These are phyloP conservation scores for Trypanosoma theileri DNA, from an alignment of 208 protist genomes.

Conservation along the genomic window DNA sequence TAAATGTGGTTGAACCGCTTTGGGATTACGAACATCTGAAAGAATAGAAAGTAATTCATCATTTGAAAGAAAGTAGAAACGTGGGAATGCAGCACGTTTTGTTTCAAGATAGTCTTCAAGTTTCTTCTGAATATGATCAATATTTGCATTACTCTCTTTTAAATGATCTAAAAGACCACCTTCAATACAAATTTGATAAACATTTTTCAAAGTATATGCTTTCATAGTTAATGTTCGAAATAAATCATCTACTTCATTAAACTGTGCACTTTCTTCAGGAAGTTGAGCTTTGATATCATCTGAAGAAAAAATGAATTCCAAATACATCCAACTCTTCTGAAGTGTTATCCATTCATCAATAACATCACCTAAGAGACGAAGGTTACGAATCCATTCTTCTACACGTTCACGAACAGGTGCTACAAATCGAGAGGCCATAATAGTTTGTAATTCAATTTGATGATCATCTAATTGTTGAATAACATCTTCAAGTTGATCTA, in stretches of 20 bases:
- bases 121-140: constrained; percentile 96
- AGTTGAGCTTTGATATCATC: constrained; percentile 97
- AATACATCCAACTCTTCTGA: constrained; percentile 97
- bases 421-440: constrained; percentile 91
- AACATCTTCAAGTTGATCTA: constrained; percentile 89
- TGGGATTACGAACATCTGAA: constrained; percentile 95
- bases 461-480: constrained; percentile 93
- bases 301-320: constrained; percentile 98
- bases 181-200: constrained; percentile 86
- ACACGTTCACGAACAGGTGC: constrained; percentile 80
- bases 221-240: constrained; percentile 90
- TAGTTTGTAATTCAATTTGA: constrained; percentile 91
- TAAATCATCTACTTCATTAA: constrained; percentile 86
- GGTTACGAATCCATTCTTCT: constrained; percentile 88
- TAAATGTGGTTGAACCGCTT: constrained; percentile 95
- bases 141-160: constrained; percentile 73
- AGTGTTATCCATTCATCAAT: constrained; percentile 95
- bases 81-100: constrained; percentile 95
- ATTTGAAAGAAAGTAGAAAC: constrained; percentile 98
- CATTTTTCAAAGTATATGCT: constrained; percentile 84
- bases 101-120: constrained; percentile 97
- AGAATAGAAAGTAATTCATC: constrained; percentile 98
- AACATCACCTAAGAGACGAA: constrained; percentile 83
- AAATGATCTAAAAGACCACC: constrained; percentile 81
- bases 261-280: constrained; percentile 88